A percentile compares a stretch with the other conserved stretches of the same genome.
phyloP scores from a whole-genome alignment of 179 eudicot genomes.

The Beta lomatogona region DNA sequence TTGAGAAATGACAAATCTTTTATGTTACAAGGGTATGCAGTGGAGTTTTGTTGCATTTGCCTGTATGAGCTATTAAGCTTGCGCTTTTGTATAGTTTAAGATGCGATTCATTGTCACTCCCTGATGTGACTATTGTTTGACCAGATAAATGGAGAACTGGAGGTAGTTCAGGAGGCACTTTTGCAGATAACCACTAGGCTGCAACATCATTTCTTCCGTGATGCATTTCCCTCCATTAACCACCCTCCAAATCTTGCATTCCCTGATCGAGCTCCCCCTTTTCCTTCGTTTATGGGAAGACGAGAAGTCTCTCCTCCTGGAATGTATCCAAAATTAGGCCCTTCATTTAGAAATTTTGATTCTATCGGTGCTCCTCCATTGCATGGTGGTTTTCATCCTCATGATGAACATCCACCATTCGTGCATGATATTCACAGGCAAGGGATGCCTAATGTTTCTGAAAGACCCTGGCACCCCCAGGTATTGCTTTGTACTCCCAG shows the following conservation, averaged over 20 bases:
- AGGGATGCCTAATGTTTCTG: slow-evolving; percentile 59
- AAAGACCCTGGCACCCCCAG: slow-evolving; percentile 87
- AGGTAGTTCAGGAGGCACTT: slow-evolving; percentile 83
- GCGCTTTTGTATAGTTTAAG: not conserved
- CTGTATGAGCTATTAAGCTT: not conserved
- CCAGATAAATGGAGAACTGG: slow-evolving; percentile 83
- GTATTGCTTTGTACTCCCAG: slow-evolving; percentile 30
- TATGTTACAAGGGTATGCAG: not conserved
- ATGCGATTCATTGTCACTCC: not conserved
- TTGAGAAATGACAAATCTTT: not conserved
- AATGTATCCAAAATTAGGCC: slow-evolving; percentile 55
- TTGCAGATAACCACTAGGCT: slow-evolving; percentile 80
- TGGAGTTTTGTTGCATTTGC: not conserved
- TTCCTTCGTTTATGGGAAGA: slow-evolving; percentile 63
- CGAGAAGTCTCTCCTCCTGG: slow-evolving; percentile 74
- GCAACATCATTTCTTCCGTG: slow-evolving; percentile 80
- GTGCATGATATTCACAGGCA: slow-evolving; percentile 68
- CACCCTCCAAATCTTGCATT: slow-evolving; percentile 50
- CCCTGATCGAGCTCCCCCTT: slow-evolving; percentile 63
- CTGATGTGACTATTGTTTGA: slow-evolving; percentile 13
- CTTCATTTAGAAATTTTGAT: slow-evolving; percentile 67
- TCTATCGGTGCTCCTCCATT: slow-evolving; percentile 59
- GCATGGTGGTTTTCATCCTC: slow-evolving; percentile 67
- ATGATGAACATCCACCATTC: slow-evolving; percentile 68
- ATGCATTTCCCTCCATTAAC: slow-evolving; percentile 63